Evolutionary conservation across 495 filamentous ascomycete genomes (phyloP).

Genomic region (Aspergillus hancockii): DNA sequence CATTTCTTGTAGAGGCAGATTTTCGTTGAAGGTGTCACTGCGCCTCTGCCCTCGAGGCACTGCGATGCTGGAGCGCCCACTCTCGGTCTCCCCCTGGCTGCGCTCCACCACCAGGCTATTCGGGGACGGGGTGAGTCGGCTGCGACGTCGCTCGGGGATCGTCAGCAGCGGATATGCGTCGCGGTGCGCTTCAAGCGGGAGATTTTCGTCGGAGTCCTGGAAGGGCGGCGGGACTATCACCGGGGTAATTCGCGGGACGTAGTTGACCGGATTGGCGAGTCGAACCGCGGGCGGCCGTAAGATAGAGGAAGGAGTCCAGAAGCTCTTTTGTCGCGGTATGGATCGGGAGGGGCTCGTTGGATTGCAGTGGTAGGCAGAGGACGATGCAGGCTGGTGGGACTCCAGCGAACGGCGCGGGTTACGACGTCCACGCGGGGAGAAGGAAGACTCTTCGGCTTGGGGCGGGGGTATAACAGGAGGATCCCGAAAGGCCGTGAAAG

Average conservation of each 20-base stretch:
- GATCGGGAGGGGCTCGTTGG: constrained; percentile 18
- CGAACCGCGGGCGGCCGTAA: constrained; percentile 42
- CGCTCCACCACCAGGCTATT: constrained; percentile 68
- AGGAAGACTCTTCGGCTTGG: constrained; percentile 32
- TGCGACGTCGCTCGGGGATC: constrained; percentile 65
- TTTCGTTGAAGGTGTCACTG: constrained; percentile 36
- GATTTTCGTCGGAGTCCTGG: constrained; percentile 41
- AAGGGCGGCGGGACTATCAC: constrained; percentile 31
- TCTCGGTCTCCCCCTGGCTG: constrained; percentile 54
- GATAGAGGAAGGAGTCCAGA: constrained; percentile 22
- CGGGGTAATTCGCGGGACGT: constrained; percentile 50
- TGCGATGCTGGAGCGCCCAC: constrained; percentile 65
- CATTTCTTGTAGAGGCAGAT: constrained; percentile 44
- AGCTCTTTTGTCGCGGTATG: constrained; percentile 14
- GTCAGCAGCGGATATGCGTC: constrained; percentile 71
- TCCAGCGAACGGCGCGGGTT: constrained; percentile 29
- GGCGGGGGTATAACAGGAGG: constrained; percentile 31
- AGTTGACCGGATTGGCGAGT: constrained; percentile 50
- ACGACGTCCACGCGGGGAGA: constrained; percentile 22
- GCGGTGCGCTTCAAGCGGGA: constrained; percentile 36
- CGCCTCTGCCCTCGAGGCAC: constrained; percentile 59
- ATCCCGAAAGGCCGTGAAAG: constrained; percentile 25
- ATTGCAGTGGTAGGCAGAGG: constrained; percentile 17
- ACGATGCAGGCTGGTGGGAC: constrained; percentile 19
- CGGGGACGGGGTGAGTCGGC: constrained; percentile 52